Evolutionary conservation across 768 basidiomycete species (phyloP).

Genomic region (Mycena leptocephala): DNA sequence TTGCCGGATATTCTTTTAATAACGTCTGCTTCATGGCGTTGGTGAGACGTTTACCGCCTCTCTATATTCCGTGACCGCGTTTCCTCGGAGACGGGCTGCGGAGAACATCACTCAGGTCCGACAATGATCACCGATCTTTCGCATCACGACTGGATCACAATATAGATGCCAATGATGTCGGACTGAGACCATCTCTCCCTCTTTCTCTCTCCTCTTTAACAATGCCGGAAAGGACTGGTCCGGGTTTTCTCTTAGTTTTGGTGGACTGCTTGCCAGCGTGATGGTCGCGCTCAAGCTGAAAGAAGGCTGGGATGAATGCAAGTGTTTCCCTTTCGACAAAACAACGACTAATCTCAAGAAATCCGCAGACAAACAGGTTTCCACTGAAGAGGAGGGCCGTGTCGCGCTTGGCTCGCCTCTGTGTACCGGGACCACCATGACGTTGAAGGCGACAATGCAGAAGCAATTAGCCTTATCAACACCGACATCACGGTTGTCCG

Average conservation of each 20-base stretch:
- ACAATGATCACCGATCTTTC: not conserved
- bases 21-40: no score
- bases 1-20: no score
- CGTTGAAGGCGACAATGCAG: constrained; percentile 43
- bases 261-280: constrained; percentile 59
- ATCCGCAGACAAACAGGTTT: constrained; percentile 57
- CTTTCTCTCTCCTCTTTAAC: constrained; percentile 13
- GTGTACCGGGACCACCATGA: constrained; percentile 38
- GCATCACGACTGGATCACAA: not conserved
- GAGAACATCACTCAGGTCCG: no score
- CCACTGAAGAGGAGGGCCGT: constrained; percentile 60
- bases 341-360: not conserved
- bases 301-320: constrained; percentile 64
- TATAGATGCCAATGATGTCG: not conserved
- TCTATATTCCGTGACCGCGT: no score
- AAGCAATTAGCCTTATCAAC: constrained; percentile 51
- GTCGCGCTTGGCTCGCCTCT: constrained; percentile 45
- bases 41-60: no score
- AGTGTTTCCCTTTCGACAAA: constrained; percentile 24
- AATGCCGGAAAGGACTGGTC: constrained; percentile 25
- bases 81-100: no score
- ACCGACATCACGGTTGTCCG: constrained; percentile 47
- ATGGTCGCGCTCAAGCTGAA: constrained; percentile 67
- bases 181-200: not conserved
- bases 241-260: constrained; percentile 50